Evolutionary conservation across 768 basidiomycete genomes (phyloP), one percentile per base, ranked within the genome.

Genomic region (Rhizopogon roseolus): DNA sequence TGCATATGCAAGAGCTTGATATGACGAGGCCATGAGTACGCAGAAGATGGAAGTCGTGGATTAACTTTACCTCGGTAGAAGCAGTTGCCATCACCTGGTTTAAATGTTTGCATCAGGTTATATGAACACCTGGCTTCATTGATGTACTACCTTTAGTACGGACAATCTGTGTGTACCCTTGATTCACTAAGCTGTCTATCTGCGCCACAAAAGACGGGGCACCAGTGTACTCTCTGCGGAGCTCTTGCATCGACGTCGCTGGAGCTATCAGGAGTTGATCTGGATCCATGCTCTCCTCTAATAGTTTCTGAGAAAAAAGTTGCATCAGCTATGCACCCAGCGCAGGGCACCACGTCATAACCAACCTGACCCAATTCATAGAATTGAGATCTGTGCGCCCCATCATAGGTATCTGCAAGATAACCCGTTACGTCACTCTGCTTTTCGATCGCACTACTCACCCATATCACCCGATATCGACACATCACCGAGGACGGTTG

Each of bases 51-150:
- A n/a, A 34, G 37, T 44, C 25, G 16, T 16, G 40, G 36, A 54
- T 22, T 25, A 38, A 53, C 65, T 71, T 76, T 65, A 90, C 90
- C 86, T 77, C 93, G 78, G 67, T 95, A 97, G 69, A 95, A 96
- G 66, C 94, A 96, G 66, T 90, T 90, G 0, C 94, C 93, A 60
- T 90, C 93, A 28, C 93, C 91, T 83, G 41, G 49, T 46, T 9
- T 40, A 38, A 39, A 48, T n/a, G 4, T 45, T 8, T 17, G 34
- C 54, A 40, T 50, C 27, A 53, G 32, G 43, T 44, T 17, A 50
- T 19, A n/a, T 17, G 36, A 22, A 41, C 42, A 28, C 29, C 6
- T 25, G 22, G 19, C 25, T 40, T 40, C 41, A 49, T 38, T 45
- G 34, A 64, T 51, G 60, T 72, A 75, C 49, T 71, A 72, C 93